Percentiles rank a stretch among this genome's conserved stretches.
These are phyloP conservation scores for Rickenella mellea DNA, from an alignment of 768 basidiomycete species.

Conservation along the genomic window DNA sequence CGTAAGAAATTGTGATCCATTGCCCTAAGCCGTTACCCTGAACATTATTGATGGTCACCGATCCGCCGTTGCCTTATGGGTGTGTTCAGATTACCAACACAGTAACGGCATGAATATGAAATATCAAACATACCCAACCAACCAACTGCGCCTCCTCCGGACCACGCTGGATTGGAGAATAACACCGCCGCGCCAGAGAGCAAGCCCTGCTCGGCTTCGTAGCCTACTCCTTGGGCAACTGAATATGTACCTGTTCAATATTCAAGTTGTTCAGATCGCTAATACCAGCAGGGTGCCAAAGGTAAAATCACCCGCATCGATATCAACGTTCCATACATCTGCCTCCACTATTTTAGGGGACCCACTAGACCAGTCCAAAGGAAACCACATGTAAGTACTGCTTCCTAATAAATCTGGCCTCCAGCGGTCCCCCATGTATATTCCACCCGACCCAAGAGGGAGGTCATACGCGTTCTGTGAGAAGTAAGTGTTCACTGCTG, in stretches of 20 bases:
- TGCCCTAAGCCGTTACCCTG: constrained; percentile 43
- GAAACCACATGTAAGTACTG: constrained; percentile 55
- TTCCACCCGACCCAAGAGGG: constrained; percentile 34
- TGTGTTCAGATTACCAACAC: not conserved
- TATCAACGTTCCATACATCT: constrained; percentile 48
- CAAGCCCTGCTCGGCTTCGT: constrained; percentile 46
- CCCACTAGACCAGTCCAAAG: constrained; percentile 45
- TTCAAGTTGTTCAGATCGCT: not conserved
- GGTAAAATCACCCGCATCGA: constrained; percentile 27
- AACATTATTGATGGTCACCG: constrained; percentile 45
- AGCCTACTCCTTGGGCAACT: constrained; percentile 39
- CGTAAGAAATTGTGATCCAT: constrained; percentile 54
- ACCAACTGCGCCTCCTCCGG: constrained; percentile 43
- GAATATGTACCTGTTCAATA: constrained; percentile 34
- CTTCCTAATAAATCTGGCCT: constrained; percentile 41
- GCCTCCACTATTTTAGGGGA: constrained; percentile 42
- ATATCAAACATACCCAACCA: constrained; percentile 41
- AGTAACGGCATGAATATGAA: not conserved
- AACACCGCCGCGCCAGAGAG: constrained; percentile 38
- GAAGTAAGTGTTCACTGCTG: constrained; percentile 43
- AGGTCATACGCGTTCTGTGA: constrained; percentile 54
- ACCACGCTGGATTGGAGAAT: constrained; percentile 34
- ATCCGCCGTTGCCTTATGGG: constrained; percentile 42
- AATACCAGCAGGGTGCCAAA: not conserved
- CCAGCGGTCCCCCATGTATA: constrained; percentile 65